These are phyloP conservation scores for Pleurotus cornucopiae DNA, from an alignment of 768 basidiomycete species.

Conservation along the genomic window DNA sequence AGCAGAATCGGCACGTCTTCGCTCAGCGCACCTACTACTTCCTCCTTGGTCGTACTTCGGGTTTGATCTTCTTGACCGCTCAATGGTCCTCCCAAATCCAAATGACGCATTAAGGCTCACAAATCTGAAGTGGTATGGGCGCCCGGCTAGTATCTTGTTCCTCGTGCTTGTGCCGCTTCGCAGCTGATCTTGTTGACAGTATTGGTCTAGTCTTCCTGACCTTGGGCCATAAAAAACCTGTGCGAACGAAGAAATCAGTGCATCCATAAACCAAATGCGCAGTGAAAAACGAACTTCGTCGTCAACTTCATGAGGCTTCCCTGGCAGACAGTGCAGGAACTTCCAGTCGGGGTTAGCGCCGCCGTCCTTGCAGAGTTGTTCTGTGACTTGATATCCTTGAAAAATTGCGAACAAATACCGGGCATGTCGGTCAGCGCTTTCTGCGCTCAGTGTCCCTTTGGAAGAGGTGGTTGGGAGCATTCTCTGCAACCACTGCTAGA, in stretches of 20 bases:
- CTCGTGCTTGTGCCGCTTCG: no score
- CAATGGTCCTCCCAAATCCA: not conserved
- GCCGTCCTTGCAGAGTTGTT: constrained; percentile 73
- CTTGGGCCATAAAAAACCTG: constrained; percentile 89
- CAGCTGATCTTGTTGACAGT: no score
- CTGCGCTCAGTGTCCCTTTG: no score
- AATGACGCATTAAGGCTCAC: not conserved
- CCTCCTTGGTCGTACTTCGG: constrained; percentile 6
- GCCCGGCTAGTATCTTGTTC: not conserved
- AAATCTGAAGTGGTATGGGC: constrained; percentile 9
- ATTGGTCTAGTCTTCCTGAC: no score
- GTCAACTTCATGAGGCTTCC: constrained; percentile 91
- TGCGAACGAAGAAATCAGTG: constrained; percentile 5
- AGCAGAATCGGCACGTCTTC: not conserved
- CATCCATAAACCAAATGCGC: not conserved
- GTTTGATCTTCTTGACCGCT: constrained; percentile 3
- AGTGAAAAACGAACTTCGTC: constrained; percentile 61
- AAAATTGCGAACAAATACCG: constrained; percentile 33
- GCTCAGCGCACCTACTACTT: not conserved
- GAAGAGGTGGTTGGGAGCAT: no score
- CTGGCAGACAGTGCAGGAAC: constrained; percentile 94
- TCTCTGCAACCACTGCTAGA: no score
- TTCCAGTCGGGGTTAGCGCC: constrained; percentile 87
- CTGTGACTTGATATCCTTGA: constrained; percentile 91
- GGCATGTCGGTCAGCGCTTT: no score